A percentile compares a stretch with the other conserved stretches of the same genome.
Evolutionary conservation across 768 basidiomycete species (phyloP).

Genomic region (Phanerochaete sordida): DNA sequence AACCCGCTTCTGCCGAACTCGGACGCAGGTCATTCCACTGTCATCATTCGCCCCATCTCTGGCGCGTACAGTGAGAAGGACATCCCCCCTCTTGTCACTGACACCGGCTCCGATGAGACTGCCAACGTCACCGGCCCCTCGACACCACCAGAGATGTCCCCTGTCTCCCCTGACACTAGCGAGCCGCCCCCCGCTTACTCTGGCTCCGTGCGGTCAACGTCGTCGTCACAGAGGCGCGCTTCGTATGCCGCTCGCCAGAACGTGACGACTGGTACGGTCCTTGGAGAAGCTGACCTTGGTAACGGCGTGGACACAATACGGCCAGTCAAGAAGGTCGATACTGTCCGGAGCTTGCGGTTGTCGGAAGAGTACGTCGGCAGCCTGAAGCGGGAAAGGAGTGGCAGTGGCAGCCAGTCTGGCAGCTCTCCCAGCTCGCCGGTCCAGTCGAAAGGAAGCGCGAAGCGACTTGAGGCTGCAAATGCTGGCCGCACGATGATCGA

Average conservation of each 20-base stretch:
- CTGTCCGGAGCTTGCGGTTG: conserved; percentile 66
- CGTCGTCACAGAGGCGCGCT: conserved; percentile 37
- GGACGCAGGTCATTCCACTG: conserved; percentile 65
- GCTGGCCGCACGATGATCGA: conserved; percentile 72
- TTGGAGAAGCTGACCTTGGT: conserved; percentile 82
- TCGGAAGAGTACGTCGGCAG: conserved; percentile 83
- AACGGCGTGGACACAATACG: conserved; percentile 87
- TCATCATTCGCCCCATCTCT: conserved; percentile 53
- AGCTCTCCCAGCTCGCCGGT: conserved; percentile 47
- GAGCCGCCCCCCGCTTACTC: conserved; percentile 75
- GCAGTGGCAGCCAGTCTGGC: conserved; percentile 3
- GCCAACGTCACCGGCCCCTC: conserved; percentile 37
- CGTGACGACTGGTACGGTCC: conserved; percentile 64
- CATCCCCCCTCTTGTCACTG: conserved; percentile 35
- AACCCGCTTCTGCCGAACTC: conserved; percentile 46
- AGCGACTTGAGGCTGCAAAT: conserved; percentile 51
- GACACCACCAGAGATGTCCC: conserved; percentile 30
- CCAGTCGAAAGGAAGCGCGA: conserved; percentile 38
- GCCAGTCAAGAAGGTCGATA: conserved; percentile 90
- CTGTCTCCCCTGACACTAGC: conserved; percentile 28
- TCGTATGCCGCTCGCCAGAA: conserved; percentile 78
- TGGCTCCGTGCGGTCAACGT: conserved; percentile 57
- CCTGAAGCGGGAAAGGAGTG: conserved; percentile 31
- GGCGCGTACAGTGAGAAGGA: conserved; percentile 38
- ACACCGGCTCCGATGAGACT: conserved; percentile 38